Percentiles rank a stretch among this genome's conserved stretches.
Conservation (phyloP, 208 protist genomes). For the Herpetomonas samuelpessoai region DNA sequence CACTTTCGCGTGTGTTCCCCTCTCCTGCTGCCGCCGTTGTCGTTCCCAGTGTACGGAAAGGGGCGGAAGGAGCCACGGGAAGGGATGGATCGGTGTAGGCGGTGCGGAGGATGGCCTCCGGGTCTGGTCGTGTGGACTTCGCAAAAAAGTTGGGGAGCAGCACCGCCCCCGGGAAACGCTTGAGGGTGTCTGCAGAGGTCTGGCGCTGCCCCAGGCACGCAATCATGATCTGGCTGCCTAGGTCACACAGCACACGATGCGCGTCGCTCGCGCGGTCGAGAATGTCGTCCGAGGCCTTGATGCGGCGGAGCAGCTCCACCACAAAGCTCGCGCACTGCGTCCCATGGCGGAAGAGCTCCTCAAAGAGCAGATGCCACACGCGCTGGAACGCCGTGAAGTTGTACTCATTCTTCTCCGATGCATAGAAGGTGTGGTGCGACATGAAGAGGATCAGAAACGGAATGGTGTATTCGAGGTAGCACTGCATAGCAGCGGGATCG, state of each 20-base stretch:
- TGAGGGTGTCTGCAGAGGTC: slow-evolving; percentile 44
- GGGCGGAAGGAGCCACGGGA: slow-evolving; percentile 38
- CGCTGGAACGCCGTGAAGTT: slow-evolving; percentile 73
- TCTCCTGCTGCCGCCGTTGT: background rate
- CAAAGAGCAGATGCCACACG: slow-evolving; percentile 77
- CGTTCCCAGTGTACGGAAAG: slow-evolving; percentile 36
- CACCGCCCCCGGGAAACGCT: slow-evolving; percentile 63
- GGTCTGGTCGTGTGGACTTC: slow-evolving; percentile 12
- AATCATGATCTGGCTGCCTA: slow-evolving; percentile 61
- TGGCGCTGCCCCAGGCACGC: slow-evolving; percentile 58
- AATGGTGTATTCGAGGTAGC: slow-evolving; percentile 78
- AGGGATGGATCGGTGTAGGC: slow-evolving; percentile 47
- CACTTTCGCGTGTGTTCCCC: slow-evolving; percentile 9
- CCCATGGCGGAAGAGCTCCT: slow-evolving; percentile 69
- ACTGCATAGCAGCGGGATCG: slow-evolving; percentile 42
- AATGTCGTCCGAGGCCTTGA: slow-evolving; percentile 73
- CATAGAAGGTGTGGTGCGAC: slow-evolving; percentile 73
- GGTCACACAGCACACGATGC: slow-evolving; percentile 66
- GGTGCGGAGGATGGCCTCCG: slow-evolving; percentile 27
- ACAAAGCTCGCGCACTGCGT: slow-evolving; percentile 71
- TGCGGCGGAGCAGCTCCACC: slow-evolving; percentile 60
- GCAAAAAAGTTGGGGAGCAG: slow-evolving; percentile 72
- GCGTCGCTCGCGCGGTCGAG: slow-evolving; percentile 39
- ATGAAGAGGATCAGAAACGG: slow-evolving; percentile 81
- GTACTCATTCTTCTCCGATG: slow-evolving; percentile 30